These are phyloP conservation scores for Lecanicillium sp. DNA, from an alignment of 2,329 filamentous ascomycete genomes.

Conservation along the genomic window DNA sequence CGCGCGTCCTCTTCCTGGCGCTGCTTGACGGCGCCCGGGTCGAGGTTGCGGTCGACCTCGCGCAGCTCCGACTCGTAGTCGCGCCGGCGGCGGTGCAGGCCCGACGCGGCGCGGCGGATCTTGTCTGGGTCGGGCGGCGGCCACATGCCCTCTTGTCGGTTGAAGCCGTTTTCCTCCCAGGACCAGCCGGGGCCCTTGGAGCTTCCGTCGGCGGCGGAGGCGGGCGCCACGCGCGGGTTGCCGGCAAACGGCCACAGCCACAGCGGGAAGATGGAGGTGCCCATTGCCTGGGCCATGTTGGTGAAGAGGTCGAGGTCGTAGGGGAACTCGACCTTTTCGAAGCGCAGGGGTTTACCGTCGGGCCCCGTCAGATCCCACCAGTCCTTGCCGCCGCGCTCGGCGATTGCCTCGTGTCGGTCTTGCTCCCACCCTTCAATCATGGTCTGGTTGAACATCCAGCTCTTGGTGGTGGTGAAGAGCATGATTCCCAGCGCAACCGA, in stretches of 20 bases:
- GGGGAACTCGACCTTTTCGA: slow-evolving; percentile 66
- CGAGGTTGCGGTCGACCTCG: slow-evolving; percentile 28
- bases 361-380: slow-evolving; percentile 33
- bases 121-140: slow-evolving; percentile 58
- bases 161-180: slow-evolving; percentile 73
- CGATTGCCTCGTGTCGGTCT: slow-evolving; percentile 52
- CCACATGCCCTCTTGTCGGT: slow-evolving; percentile 54
- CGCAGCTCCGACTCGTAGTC: slow-evolving; percentile 24
- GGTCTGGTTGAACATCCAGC: slow-evolving; percentile 61
- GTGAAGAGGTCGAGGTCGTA: slow-evolving; percentile 71
- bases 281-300: slow-evolving; percentile 73
- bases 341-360: slow-evolving; percentile 34
- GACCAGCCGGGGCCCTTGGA: slow-evolving; percentile 42
- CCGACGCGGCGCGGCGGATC: slow-evolving; percentile 34
- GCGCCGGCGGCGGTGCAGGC: slow-evolving; percentile 26
- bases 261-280: slow-evolving; percentile 52
- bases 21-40: slow-evolving; percentile 40
- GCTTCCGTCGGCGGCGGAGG: slow-evolving; percentile 8
- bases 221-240: slow-evolving; percentile 32
- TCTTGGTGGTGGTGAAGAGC: slow-evolving; percentile 52
- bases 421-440: slow-evolving; percentile 77
- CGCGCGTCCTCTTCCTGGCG: slow-evolving; percentile 41
- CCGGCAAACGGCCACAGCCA: slow-evolving; percentile 66
- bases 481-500: slow-evolving; percentile 58
- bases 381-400: slow-evolving; percentile 38